Evolutionary conservation across 2,329 filamentous ascomycete species (phyloP).

Genomic region (Exserohilum rostratum): DNA sequence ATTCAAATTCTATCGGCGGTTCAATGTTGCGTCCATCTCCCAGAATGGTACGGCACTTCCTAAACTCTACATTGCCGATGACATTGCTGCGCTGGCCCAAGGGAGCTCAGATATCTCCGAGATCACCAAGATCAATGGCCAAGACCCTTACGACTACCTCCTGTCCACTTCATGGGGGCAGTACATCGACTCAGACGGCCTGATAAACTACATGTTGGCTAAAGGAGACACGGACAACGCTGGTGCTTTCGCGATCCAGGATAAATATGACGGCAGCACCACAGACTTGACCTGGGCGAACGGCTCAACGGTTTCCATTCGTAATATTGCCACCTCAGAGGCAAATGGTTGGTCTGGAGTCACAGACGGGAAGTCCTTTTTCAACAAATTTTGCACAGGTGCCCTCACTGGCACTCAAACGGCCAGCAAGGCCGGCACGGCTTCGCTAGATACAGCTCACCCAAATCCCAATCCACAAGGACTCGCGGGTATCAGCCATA

Average conservation of each 20-base stretch:
- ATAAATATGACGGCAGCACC: slow-evolving; percentile 27
- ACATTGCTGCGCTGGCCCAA: slow-evolving; percentile 20
- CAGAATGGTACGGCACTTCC: slow-evolving; percentile 41
- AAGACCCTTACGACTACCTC: slow-evolving; percentile 33
- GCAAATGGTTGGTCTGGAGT: slow-evolving; percentile 35
- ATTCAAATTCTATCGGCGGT: slow-evolving; percentile 23
- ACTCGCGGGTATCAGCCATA: neutral
- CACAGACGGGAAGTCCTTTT: slow-evolving; percentile 47
- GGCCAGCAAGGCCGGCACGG: slow-evolving; percentile 8
- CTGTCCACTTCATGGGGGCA: slow-evolving; percentile 24
- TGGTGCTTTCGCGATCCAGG: slow-evolving; percentile 25
- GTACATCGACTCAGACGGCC: slow-evolving; percentile 31
- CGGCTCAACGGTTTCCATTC: slow-evolving; percentile 23
- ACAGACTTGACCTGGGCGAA: slow-evolving; percentile 44
- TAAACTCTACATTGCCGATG: slow-evolving; percentile 38
- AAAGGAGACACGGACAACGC: slow-evolving; percentile 29
- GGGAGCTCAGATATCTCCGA: slow-evolving; percentile 30
- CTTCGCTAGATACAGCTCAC: neutral
- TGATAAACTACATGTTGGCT: slow-evolving; percentile 28
- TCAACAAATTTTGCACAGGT: slow-evolving; percentile 41
- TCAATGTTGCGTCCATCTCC: slow-evolving; percentile 37
- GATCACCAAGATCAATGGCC: slow-evolving; percentile 33
- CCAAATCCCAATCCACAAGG: neutral
- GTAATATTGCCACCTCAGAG: slow-evolving; percentile 26
- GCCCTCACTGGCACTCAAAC: neutral